Evolutionary conservation across 202 grass and related monocot species (phyloP).

Genomic region (Cymbopogon flexuosus): DNA sequence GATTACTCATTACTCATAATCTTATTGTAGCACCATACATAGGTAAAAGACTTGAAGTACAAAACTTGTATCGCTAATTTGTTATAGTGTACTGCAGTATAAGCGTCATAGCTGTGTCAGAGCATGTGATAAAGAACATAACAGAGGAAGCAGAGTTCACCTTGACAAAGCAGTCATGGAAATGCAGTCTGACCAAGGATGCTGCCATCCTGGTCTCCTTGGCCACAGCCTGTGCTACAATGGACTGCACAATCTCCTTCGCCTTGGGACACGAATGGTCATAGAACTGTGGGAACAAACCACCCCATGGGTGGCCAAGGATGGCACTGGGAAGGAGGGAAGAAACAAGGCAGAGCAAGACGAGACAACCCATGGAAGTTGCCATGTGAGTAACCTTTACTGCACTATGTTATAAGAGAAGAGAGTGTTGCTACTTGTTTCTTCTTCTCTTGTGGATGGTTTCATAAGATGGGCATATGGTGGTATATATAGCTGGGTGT

Average conservation of each 20-base stretch:
- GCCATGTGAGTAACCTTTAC: conserved; percentile 44
- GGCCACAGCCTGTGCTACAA: conserved; percentile 63
- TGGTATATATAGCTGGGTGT: conserved; percentile 42
- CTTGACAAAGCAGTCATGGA: conserved; percentile 82
- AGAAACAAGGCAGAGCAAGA: conserved; percentile 45
- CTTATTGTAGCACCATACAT: neutral
- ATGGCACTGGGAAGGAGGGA: conserved; percentile 29
- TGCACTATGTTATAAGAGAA: conserved; percentile 15
- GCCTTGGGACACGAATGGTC: conserved; percentile 67
- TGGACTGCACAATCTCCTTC: conserved; percentile 64
- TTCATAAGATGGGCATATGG: conserved; percentile 27
- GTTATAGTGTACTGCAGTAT: neutral
- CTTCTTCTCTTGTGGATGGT: conserved; percentile 35
- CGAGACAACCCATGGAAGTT: conserved; percentile 38
- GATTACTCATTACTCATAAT: neutral
- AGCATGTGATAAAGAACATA: neutral
- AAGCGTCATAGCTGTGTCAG: neutral
- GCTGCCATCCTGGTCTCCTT: conserved; percentile 83
- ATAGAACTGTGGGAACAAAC: conserved; percentile 70
- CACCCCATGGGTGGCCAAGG: conserved; percentile 42
- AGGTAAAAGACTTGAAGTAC: neutral
- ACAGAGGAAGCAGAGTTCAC: conserved; percentile 28
- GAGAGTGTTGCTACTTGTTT: conserved; percentile 6
- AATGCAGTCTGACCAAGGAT: conserved; percentile 81
- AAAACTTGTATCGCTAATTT: conserved; percentile 4